Base-by-base conservation (phyloP, 129 eudicot genomes). In the Arctium minus region DNA sequence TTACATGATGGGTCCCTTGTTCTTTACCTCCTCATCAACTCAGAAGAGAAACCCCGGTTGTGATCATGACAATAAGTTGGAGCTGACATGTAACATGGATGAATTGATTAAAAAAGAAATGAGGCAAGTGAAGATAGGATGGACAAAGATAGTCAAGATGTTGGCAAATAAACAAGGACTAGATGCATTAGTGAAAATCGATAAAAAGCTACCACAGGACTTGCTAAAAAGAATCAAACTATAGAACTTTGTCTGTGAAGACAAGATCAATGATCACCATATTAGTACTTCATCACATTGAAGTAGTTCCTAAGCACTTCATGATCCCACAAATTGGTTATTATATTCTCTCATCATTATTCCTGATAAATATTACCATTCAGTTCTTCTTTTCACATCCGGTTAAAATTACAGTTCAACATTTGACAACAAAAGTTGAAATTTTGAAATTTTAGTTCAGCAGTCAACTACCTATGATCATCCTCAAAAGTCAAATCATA, bases 401-500 rank as follows among this genome's bases (percentile, higher is more conserved):
- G 65, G 65, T 53, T 53, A 53, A 27, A n/a, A 27, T 64, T n/a
- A 27, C 32, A n/a, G 82, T 39, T 79, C 74, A 79, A 30, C 75
- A 68, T 38, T 39, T 79, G 82, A 79, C n/a, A 13, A 79, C 65
- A n/a, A n/a, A n/a, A n/a, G n/a, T n/a, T n/a, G n/a, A n/a, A n/a
- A n/a, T n/a, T n/a, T n/a, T n/a, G n/a, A n/a, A n/a, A n/a, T n/a
- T n/a, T n/a, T n/a, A n/a, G n/a, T n/a, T n/a, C n/a, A n/a, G n/a
- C n/a, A n/a, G n/a, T n/a, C n/a, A n/a, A n/a, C n/a, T n/a, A n/a
- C n/a, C n/a, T n/a, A n/a, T n/a, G n/a, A n/a, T n/a, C n/a, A n/a
- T n/a, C n/a, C n/a, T n/a, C n/a, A n/a, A n/a, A n/a, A n/a, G n/a
- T n/a, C n/a, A n/a, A n/a, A n/a, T n/a, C n/a, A n/a, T n/a, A n/a